These are phyloP conservation scores for Beverwykella pulmonaria DNA, from an alignment of 495 filamentous ascomycete genomes.

Conservation along the genomic window DNA sequence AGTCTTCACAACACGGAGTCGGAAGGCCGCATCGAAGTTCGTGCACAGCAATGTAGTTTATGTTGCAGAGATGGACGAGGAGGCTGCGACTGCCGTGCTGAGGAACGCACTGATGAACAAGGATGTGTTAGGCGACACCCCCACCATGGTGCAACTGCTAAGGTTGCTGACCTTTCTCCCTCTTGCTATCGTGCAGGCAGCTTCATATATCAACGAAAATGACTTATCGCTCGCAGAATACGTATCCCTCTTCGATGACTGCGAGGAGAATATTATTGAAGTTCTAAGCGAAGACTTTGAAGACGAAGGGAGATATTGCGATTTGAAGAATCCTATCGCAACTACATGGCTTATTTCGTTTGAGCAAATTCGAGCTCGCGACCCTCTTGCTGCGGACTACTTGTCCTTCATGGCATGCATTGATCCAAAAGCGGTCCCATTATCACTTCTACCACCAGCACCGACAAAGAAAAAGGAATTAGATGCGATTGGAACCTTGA, in stretches of 20 bases:
- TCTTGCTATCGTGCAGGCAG: constrained; percentile 9
- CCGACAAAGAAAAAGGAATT: constrained; percentile 32
- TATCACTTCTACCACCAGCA: constrained; percentile 40
- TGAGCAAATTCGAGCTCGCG: constrained; percentile 47
- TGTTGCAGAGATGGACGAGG: constrained; percentile 7
- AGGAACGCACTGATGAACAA: not conserved
- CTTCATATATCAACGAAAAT: constrained; percentile 18
- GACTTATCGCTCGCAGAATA: constrained; percentile 42
- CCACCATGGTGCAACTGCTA: not conserved
- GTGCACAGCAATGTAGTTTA: constrained; percentile 1
- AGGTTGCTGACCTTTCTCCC: constrained; percentile 15
- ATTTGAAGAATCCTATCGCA: constrained; percentile 55
- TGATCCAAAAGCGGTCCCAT: constrained; percentile 50
- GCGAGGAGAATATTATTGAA: constrained; percentile 49
- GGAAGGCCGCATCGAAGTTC: constrained; percentile 8
- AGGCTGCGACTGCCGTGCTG: not conserved
- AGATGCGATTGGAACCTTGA: constrained; percentile 44
- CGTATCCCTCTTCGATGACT: constrained; percentile 48
- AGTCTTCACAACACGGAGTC: constrained; percentile 20
- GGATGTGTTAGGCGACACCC: not conserved
- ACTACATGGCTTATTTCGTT: constrained; percentile 61
- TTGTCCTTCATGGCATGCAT: constrained; percentile 53
- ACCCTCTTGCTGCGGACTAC: constrained; percentile 44
- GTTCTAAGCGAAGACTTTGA: too few species aligned
- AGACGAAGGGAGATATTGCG: constrained; percentile 48